Evolutionary conservation across 345 rosid genomes (phyloP).

Genomic region (Salix dunnii): DNA sequence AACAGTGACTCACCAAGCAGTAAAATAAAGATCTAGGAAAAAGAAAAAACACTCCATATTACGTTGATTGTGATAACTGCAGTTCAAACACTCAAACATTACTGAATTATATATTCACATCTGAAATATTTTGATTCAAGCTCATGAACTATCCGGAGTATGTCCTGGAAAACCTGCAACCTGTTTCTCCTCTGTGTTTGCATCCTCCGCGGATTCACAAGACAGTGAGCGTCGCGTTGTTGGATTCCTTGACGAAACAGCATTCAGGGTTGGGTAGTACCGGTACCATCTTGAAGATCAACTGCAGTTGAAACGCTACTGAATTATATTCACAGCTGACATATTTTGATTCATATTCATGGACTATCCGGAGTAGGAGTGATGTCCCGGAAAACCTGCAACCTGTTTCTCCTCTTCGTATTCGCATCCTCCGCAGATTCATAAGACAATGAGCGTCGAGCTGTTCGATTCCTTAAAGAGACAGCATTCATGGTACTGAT

Average conservation of each 20-base stretch:
- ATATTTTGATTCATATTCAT: not conserved
- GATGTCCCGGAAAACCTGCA: constrained; percentile 57
- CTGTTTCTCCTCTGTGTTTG: constrained; percentile 24
- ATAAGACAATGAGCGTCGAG: constrained; percentile 32
- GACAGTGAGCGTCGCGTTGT: constrained; percentile 29
- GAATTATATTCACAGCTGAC: too few species aligned
- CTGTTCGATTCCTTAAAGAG: constrained; percentile 17
- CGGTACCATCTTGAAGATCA: constrained; percentile 18
- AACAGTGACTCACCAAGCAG: too few species aligned
- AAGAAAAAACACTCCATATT: too few species aligned
- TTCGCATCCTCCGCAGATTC: constrained; percentile 12
- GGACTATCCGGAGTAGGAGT: constrained; percentile 43
- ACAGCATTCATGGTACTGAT: not conserved
- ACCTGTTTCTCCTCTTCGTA: constrained; percentile 28
- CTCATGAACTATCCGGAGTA: constrained; percentile 36
- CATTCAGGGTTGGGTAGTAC: constrained; percentile 6
- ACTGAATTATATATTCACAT: too few species aligned
- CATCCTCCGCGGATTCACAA: constrained; percentile 17
- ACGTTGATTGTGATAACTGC: too few species aligned
- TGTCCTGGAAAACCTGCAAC: constrained; percentile 54
- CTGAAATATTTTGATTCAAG: too few species aligned
- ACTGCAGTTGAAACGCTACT: constrained; percentile 3
- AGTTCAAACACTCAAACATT: too few species aligned
- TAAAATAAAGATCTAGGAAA: too few species aligned
- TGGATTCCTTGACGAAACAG: constrained; percentile 11